These are phyloP conservation scores for Leishmania aethiopica DNA, from an alignment of 208 protist species.

Conservation along the genomic window DNA sequence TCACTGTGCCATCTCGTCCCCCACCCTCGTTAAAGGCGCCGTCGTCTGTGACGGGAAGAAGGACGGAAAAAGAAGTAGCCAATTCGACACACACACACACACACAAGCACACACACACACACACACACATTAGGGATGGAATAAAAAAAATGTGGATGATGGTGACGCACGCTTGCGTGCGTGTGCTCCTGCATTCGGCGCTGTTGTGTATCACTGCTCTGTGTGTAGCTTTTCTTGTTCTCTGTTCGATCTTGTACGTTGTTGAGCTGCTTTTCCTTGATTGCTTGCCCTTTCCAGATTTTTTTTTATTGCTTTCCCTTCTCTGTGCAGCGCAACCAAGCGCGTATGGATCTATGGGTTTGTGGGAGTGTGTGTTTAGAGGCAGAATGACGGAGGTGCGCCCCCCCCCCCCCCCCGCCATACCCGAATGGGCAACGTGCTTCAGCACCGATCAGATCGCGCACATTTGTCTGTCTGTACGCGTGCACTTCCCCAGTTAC, in stretches of 20 bases:
- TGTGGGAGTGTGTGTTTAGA: background rate
- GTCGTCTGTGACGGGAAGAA: too few relatives aligned
- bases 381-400: background rate
- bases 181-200: background rate
- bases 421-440: background rate
- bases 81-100: too few relatives aligned
- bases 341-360: background rate
- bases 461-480: background rate
- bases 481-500: background rate
- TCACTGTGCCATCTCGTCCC: background rate
- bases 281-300: background rate
- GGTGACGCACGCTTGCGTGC: too few relatives aligned
- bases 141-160: too few relatives aligned
- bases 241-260: background rate
- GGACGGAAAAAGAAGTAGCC: too few relatives aligned
- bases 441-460: background rate
- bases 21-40: too few relatives aligned
- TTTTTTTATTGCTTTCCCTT: background rate
- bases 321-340: background rate
- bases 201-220: background rate
- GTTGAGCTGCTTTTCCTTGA: background rate
- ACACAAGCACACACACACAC: too few relatives aligned
- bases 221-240: background rate
- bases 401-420: too few relatives aligned
- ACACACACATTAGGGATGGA: too few relatives aligned